A percentile compares a stretch with the other conserved stretches of the same genome.
Conservation (phyloP, 2,329 filamentous ascomycete genomes). For the Helotiales sp. region DNA sequence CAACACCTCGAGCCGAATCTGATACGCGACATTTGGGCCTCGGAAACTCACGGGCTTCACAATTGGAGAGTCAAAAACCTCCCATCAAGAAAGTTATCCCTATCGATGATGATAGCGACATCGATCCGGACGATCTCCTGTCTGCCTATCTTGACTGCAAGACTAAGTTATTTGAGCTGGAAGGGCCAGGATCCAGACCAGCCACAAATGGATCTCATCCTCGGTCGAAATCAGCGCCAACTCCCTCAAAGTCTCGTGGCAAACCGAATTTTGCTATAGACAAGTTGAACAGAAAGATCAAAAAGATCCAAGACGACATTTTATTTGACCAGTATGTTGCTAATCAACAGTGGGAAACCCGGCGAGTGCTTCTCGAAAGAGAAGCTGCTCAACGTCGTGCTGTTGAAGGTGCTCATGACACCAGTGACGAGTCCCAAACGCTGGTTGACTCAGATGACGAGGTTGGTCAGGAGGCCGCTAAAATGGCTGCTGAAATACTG, state of each 20-base stretch:
- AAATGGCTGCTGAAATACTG: conserved; percentile 59
- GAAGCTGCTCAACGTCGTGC: conserved; percentile 55
- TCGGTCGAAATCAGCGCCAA: conserved; percentile 2
- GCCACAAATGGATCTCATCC: conserved; percentile 19
- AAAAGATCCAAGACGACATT: conserved; percentile 74
- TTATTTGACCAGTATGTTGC: conserved; percentile 70
- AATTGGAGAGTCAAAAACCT: conserved; percentile 20
- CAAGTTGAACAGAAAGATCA: conserved; percentile 72
- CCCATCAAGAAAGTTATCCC: conserved; percentile 19
- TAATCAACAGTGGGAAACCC: conserved; percentile 63
- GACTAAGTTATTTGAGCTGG: conserved; percentile 61
- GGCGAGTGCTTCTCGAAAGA: conserved; percentile 60
- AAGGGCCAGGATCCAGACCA: conserved; percentile 51
- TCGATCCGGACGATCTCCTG: conserved; percentile 73
- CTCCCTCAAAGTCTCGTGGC: conserved; percentile 14
- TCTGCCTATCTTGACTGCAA: conserved; percentile 78
- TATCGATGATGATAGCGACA: conserved; percentile 64
- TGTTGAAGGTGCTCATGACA: conserved; percentile 27
- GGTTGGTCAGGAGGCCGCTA: conserved; percentile 56
- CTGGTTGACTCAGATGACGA: conserved; percentile 44
- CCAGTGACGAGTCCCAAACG: conserved; percentile 30
- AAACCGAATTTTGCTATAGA: conserved; percentile 46
- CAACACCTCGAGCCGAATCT: conserved; percentile 32
- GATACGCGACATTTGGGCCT: conserved; percentile 32
- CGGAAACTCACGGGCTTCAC: conserved; percentile 9